Percentiles rank a stretch among this genome's conserved stretches.
Conservation (phyloP, 2,329 filamentous ascomycete species). For the Apiospora saccharicola region DNA sequence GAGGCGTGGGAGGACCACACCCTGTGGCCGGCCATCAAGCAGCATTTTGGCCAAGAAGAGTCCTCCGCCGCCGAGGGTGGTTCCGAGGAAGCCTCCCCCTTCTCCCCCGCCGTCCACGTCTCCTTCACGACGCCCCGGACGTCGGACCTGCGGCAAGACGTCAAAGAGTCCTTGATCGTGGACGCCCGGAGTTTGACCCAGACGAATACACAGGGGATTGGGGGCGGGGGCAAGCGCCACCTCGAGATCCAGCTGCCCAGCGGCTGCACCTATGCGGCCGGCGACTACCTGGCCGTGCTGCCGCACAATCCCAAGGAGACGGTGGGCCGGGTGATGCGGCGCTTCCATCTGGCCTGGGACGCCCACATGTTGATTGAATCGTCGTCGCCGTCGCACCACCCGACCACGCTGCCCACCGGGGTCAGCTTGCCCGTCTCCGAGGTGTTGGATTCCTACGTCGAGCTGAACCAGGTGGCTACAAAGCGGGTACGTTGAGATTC, state of each 20-base stretch:
- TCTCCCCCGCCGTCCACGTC: constrained; percentile 48
- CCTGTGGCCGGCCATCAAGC: constrained; percentile 58
- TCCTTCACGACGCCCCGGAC: constrained; percentile 62
- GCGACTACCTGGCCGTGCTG: constrained; percentile 79
- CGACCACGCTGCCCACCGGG: constrained; percentile 62
- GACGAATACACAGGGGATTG: constrained; percentile 50
- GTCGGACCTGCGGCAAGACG: constrained; percentile 67
- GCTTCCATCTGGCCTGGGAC: constrained; percentile 75
- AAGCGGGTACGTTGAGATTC: constrained; percentile 58
- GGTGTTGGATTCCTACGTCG: constrained; percentile 74
- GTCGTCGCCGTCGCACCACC: constrained; percentile 44
- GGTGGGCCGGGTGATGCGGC: constrained; percentile 68
- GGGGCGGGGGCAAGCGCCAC: constrained; percentile 64
- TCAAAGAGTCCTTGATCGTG: constrained; percentile 67
- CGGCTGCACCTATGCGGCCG: constrained; percentile 71
- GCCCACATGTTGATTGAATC: constrained; percentile 67
- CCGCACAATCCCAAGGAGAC: constrained; percentile 72
- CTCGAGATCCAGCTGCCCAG: constrained; percentile 73
- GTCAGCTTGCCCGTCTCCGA: constrained; percentile 66
- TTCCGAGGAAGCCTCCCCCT: constrained; percentile 30
- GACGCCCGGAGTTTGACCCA: constrained; percentile 60
- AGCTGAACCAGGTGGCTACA: constrained; percentile 75
- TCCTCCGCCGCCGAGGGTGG: constrained; percentile 30
- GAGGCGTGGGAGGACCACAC: constrained; percentile 1
- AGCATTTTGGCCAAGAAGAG: constrained; percentile 35